phyloP scores from a whole-genome alignment of 371 early-diverging fungal genomes.

The Phascolomyces articulosus region DNA sequence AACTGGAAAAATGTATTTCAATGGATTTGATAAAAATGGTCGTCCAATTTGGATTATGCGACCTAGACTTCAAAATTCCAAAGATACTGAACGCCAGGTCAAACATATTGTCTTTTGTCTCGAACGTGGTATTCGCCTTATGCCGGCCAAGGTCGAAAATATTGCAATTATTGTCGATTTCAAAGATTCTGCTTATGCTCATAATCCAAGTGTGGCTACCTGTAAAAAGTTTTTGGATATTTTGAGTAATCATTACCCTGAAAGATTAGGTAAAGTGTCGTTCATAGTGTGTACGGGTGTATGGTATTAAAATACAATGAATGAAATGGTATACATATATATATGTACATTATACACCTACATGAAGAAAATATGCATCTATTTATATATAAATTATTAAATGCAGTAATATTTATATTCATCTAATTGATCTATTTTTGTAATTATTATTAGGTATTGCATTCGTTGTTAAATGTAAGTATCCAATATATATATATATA shows the following conservation, averaged over 20 bases:
- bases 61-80: constrained; percentile 81
- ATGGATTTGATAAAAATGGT: constrained; percentile 77
- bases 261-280: constrained; percentile 75
- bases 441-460: constrained; percentile 28
- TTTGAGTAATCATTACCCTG: constrained; percentile 87
- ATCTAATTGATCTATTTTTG: constrained; percentile 22
- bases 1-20: constrained; percentile 82
- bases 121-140: constrained; percentile 77
- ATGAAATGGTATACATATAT: no score
- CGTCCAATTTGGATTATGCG: constrained; percentile 76
- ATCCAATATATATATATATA: no score
- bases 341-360: no score
- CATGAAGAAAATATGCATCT: no score
- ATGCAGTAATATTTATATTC: constrained; percentile 32
- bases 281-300: no score
- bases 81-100: constrained; percentile 76
- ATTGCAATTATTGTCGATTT: constrained; percentile 83
- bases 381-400: neutral
- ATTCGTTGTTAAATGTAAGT: constrained; percentile 51
- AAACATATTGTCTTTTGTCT: constrained; percentile 78
- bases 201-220: constrained; percentile 71
- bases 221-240: constrained; percentile 80
- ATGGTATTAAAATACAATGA: no score
- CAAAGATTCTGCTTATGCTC: constrained; percentile 67
- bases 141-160: constrained; percentile 77